Percentiles rank a stretch among this genome's conserved stretches.
These are phyloP conservation scores for Peronospora belbahrii DNA, from an alignment of 352 stramenopile genomes.

Conservation along the genomic window DNA sequence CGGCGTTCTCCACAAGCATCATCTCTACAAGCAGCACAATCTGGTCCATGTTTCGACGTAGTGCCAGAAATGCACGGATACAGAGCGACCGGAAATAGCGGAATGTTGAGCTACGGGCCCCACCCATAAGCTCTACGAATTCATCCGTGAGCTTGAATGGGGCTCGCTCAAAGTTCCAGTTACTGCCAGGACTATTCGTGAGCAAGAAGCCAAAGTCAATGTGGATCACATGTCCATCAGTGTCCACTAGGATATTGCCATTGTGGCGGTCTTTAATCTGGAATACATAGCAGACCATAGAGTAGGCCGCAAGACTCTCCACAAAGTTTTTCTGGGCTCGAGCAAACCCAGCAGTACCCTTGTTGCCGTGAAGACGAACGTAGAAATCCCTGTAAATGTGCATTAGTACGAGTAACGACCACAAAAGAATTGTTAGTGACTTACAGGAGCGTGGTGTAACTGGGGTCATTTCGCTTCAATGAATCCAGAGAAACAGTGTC, in stretches of 20 bases:
- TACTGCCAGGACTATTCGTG: conserved; percentile 90
- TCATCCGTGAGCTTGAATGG: conserved; percentile 97
- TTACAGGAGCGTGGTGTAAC: conserved; percentile 87
- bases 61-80: conserved; percentile 90
- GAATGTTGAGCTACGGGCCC: conserved; percentile 88
- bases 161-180: conserved; percentile 93
- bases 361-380: conserved; percentile 83
- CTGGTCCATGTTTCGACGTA: conserved; percentile 91
- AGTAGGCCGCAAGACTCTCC: conserved; percentile 93
- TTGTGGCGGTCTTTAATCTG: conserved; percentile 99
- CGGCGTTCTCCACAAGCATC: conserved; percentile 86
- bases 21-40: conserved; percentile 95
- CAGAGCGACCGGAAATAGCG: conserved; percentile 93
- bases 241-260: conserved; percentile 98
- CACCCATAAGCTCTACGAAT: conserved; percentile 94
- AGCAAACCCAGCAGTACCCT: conserved; percentile 64
- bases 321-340: conserved; percentile 85
- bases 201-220: conserved; percentile 99
- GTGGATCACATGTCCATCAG: conserved; percentile 94
- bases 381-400: conserved; percentile 87
- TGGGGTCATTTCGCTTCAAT: conserved; percentile 87
- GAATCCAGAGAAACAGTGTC: conserved; percentile 97
- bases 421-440: conserved; percentile 26
- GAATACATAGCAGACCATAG: conserved; percentile 96
- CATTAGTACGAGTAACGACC: background rate